phyloP scores from a whole-genome alignment of 192 early-diverging fungal genomes.

The Entrophospora sp. region DNA sequence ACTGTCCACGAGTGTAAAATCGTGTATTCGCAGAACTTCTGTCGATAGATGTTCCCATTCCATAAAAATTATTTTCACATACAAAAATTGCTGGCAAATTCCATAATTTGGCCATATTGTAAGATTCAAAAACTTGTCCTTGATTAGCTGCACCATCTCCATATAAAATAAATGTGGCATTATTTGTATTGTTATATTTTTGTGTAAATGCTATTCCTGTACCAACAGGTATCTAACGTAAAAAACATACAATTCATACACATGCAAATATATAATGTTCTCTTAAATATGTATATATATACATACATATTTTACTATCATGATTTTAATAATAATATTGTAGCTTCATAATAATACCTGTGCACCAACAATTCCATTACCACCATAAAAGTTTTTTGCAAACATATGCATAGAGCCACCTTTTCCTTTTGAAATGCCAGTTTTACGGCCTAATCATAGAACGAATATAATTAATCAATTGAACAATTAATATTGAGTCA shows the following conservation, averaged over 20 bases:
- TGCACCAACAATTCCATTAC: conserved; percentile 98
- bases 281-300: too few species aligned
- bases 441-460: conserved; percentile 40
- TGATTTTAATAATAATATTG: too few species aligned
- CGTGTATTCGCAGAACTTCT: conserved; percentile 89
- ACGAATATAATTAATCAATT: neutral
- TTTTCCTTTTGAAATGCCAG: conserved; percentile 88
- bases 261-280: too few species aligned
- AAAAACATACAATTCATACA: too few species aligned
- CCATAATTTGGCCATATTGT: conserved; percentile 99
- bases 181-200: conserved; percentile 71
- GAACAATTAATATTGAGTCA: neutral
- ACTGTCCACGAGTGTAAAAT: conserved; percentile 94
- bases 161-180: conserved; percentile 86
- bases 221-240: conserved; percentile 56
- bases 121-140: conserved; percentile 98
- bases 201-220: conserved; percentile 86
- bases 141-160: conserved; percentile 98
- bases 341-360: too few species aligned
- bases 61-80: conserved; percentile 99
- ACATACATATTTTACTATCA: too few species aligned
- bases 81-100: conserved; percentile 85
- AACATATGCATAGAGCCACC: conserved; percentile 99
- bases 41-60: conserved; percentile 89
- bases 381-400: conserved; percentile 89